Evolutionary conservation across 805 yeast species (phyloP).

Genomic region (Wickerhamiella azyma): DNA sequence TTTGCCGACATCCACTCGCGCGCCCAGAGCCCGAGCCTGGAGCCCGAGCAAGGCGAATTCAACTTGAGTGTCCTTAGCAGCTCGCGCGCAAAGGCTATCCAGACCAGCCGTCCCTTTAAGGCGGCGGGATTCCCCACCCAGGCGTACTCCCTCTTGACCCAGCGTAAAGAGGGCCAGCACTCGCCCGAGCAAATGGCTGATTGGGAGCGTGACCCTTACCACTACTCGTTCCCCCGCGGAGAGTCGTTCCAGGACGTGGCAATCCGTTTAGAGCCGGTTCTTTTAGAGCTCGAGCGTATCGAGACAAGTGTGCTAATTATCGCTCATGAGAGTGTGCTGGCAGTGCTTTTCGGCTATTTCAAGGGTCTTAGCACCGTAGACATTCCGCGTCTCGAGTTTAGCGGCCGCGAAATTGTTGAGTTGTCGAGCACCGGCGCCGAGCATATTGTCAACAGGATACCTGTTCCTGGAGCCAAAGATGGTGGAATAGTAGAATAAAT

Average conservation of each 20-base stretch:
- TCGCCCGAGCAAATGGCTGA: conserved; percentile 30
- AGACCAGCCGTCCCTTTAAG: conserved; percentile 59
- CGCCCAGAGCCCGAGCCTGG: neutral
- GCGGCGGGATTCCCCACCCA: conserved; percentile 48
- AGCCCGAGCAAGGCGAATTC: neutral
- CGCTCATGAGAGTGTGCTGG: conserved; percentile 82
- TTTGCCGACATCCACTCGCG: conserved; percentile 4
- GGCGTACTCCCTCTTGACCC: conserved; percentile 73
- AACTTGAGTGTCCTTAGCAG: conserved; percentile 86
- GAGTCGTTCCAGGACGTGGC: conserved; percentile 96
- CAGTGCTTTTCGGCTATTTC: conserved; percentile 84
- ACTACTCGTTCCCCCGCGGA: conserved; percentile 79
- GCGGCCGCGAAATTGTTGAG: conserved; percentile 73
- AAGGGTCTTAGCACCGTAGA: conserved; percentile 85
- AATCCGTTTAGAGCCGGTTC: conserved; percentile 80
- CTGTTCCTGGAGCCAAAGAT: conserved; percentile 10
- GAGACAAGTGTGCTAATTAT: conserved; percentile 67
- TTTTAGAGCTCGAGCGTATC: conserved; percentile 87
- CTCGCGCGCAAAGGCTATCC: conserved; percentile 67
- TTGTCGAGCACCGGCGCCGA: conserved; percentile 29
- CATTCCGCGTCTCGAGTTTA: conserved; percentile 67
- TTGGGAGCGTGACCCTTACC: conserved; percentile 73
- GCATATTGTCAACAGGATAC: conserved; percentile 16
- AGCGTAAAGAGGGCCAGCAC: conserved; percentile 49
- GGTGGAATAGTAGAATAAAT: neutral